A percentile compares a stretch with the other conserved stretches of the same genome.
phyloP scores from a whole-genome alignment of 208 protist genomes.

The Leishmania lainsoni region DNA sequence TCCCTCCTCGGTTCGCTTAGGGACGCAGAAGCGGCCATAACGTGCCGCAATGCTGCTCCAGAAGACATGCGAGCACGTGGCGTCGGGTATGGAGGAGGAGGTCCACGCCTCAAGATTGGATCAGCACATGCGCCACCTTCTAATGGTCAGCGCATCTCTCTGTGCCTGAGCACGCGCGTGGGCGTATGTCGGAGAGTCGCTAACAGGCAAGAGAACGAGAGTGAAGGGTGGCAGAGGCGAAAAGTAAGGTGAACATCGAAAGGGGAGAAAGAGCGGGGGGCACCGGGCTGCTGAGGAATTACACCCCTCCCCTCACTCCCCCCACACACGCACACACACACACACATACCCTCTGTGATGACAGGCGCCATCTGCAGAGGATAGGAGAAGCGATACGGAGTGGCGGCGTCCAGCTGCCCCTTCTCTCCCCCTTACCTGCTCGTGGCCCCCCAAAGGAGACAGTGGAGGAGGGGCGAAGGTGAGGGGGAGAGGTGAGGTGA shows the following conservation, averaged over 20 bases:
- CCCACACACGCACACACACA: too few species aligned
- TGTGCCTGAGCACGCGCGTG: not conserved
- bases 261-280: not conserved
- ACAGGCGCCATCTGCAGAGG: not conserved
- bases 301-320: too few species aligned
- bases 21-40: constrained; percentile 47
- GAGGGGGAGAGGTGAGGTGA: not conserved
- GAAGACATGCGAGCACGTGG: constrained; percentile 14
- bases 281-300: not conserved
- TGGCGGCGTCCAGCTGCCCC: too few species aligned
- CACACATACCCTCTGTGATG: not conserved
- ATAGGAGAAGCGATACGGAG: not conserved
- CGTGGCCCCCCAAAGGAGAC: not conserved
- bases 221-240: not conserved
- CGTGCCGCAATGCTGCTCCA: constrained; percentile 49
- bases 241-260: too few species aligned
- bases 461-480: not conserved
- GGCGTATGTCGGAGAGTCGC: not conserved
- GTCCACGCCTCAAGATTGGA: constrained; percentile 1
- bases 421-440: too few species aligned
- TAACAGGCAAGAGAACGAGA: not conserved
- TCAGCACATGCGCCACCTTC: not conserved
- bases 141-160: not conserved
- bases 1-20: constrained; percentile 43
- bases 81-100: constrained; percentile 20